Base-by-base conservation (phyloP, 257 asterid species). In the Penstemon barbatus region DNA sequence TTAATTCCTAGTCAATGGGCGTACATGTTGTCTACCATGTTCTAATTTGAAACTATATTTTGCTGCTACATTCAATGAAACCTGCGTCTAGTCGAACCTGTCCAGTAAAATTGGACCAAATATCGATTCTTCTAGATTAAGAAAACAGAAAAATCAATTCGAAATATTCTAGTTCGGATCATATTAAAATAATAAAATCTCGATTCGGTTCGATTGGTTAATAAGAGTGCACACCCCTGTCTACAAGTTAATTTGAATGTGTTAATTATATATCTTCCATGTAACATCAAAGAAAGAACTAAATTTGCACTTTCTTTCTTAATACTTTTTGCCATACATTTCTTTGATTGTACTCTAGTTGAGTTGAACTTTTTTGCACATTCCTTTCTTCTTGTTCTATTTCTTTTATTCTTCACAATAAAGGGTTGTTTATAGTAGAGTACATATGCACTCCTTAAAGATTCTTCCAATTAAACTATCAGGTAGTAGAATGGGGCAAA, bases 401-500 rank as follows among this genome's bases (percentile, higher is more conserved):
- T 36, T 60, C 57, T 63, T 63, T 63, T 25, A 19, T 18, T 38
- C 60, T 70, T 57, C 51, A 59, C 61, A 39, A 5, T 25, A 25
- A 33, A 13, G 60, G 15, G 40, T 48, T 38, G 18, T 49, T 13
- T 39, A 12, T 41, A 41, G 51, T 0, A 9, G 45, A 42, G 68
- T 38, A 19, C 57, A 13, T 46, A 11, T 43, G 7, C 61, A 5
- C 8, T n/a, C 10, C 9, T 3, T 6, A 4, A 38, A 70, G 36
- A 40, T 70, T 59, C 51, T 12, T 55, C 6, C 25, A 10, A 8
- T 41, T 40, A 5, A 60, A 44, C 7, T 51, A 40, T 45, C 84
- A 81, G 87, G 55, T 8, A 13, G 89, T 86, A 51, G 75, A 74
- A 54, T 86, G 92, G 92, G 92, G 89, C 6, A 77, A 84, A 71